These are phyloP conservation scores for Sporothrix inflata DNA, from an alignment of 2,329 filamentous ascomycete species.

Conservation along the genomic window DNA sequence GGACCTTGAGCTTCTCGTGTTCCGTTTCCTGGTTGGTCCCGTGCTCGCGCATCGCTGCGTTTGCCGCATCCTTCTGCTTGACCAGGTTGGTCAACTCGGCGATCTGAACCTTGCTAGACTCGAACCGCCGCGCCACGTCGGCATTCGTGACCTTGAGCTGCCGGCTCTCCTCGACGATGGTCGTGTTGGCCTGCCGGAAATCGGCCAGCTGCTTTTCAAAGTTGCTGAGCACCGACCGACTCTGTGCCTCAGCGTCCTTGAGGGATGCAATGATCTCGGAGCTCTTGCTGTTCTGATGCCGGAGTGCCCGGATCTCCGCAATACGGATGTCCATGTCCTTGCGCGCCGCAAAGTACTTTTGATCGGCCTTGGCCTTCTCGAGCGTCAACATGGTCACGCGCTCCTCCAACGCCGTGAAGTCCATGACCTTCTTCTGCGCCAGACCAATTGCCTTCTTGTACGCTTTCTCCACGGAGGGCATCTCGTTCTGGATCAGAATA, in stretches of 20 bases:
- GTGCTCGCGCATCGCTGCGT: slow-evolving; percentile 56
- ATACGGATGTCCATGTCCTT: slow-evolving; percentile 89
- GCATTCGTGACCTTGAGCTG: slow-evolving; percentile 71
- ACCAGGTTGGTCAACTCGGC: slow-evolving; percentile 74
- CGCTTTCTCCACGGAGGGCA: slow-evolving; percentile 86
- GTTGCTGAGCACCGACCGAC: slow-evolving; percentile 75
- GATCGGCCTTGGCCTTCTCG: slow-evolving; percentile 94
- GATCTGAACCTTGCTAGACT: slow-evolving; percentile 75
- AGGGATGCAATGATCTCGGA: slow-evolving; percentile 91
- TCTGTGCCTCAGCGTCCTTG: slow-evolving; percentile 84
- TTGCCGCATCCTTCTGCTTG: slow-evolving; percentile 71
- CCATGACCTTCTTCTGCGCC: slow-evolving; percentile 83
- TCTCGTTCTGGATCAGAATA: slow-evolving; percentile 79
- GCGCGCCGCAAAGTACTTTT: slow-evolving; percentile 96
- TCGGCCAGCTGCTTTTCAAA: slow-evolving; percentile 90
- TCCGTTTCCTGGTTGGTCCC: slow-evolving; percentile 71
- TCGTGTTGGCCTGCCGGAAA: slow-evolving; percentile 75
- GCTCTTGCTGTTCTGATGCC: slow-evolving; percentile 83
- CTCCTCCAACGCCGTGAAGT: slow-evolving; percentile 76
- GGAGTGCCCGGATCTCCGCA: slow-evolving; percentile 75
- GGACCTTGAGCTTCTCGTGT: slow-evolving; percentile 75
- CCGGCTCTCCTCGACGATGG: slow-evolving; percentile 72
- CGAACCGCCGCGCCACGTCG: slow-evolving; percentile 70
- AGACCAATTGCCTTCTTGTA: slow-evolving; percentile 87
- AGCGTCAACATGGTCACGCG: slow-evolving; percentile 72